Base-by-base conservation (phyloP, 192 early-diverging fungal genomes). In the Spinellus fusiger region DNA sequence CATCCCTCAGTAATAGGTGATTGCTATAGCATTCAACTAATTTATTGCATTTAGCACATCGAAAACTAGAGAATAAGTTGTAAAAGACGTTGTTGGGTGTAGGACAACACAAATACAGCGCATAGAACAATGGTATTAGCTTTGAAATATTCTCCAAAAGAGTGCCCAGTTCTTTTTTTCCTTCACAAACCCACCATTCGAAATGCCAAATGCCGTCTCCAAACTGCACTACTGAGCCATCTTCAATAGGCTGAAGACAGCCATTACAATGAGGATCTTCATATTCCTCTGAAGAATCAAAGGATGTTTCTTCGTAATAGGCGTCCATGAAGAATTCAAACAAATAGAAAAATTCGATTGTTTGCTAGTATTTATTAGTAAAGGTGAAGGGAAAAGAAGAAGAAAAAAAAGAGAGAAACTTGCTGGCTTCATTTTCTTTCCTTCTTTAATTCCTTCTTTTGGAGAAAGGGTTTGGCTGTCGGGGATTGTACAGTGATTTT, bases 181-280 rank as follows among this genome's bases (percentile, higher is more conserved):
- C n/a, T n/a, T n/a, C n/a, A 47, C 40, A 2, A 54, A 53, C 77
- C 73, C 86, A 87, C 89, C 89, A 91, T 67, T 91, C 81, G 66
- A 91, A 86, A 69, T 91, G 89, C 89, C 89, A 91, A 6, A 91
- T 80, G 34, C 89, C 89, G 46, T 91, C 89, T n/a, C 86, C 89
- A 75, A 91, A 91, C 35, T 84, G 82, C 58, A 91, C 84, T 22
- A 87, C 89, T 53, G 84, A 87, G 31, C 89, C 89, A 35, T 87
- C 89, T 61, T 91, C 87, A 65, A 91, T 89, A 13, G 79, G 73
- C 33, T 71, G 67, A 31, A 79, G 70, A 62, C 89, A 91, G 8
- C 89, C 89, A 61, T 84, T 76, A 64, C 89, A 91, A 35, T 61
- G 74, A 20, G 83, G 77, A 58, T 79, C 77, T 27, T 73, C 73